Evolutionary conservation across 2,329 filamentous ascomycete species (phyloP).

Genomic region (Myrmaecium sp.): DNA sequence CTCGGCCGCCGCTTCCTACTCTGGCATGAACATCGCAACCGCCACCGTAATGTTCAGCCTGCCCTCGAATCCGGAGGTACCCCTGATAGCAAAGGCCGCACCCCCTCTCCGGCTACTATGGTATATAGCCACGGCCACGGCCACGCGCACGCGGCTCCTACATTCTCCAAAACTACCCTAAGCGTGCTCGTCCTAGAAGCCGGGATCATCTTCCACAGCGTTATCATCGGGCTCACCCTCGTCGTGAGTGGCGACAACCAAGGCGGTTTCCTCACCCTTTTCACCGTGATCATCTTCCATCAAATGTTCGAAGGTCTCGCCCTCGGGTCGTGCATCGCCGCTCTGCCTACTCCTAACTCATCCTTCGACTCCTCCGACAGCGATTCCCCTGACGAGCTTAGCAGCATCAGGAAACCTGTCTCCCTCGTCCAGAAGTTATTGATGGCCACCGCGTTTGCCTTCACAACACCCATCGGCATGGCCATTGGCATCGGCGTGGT

Average conservation of each 20-base stretch:
- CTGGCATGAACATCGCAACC: slow-evolving; percentile 8
- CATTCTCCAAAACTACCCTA: slow-evolving; percentile 23
- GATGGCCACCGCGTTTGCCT: slow-evolving; percentile 46
- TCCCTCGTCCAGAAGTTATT: slow-evolving; percentile 34
- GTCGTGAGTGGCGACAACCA: slow-evolving; percentile 34
- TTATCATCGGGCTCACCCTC: slow-evolving; percentile 48
- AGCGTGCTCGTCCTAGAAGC: slow-evolving; percentile 54
- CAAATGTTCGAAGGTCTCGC: slow-evolving; percentile 66
- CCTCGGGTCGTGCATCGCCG: slow-evolving; percentile 53
- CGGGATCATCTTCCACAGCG: slow-evolving; percentile 59
- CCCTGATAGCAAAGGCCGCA: neutral
- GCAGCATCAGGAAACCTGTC: slow-evolving; percentile 7
- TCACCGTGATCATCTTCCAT: slow-evolving; percentile 56
- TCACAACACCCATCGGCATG: slow-evolving; percentile 66
- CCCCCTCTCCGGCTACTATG: slow-evolving; percentile 3
- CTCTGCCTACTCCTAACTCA: slow-evolving; percentile 31
- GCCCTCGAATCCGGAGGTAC: neutral
- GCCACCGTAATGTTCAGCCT: neutral
- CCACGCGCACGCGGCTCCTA: slow-evolving; percentile 12
- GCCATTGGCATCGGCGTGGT: slow-evolving; percentile 61
- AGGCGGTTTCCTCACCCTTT: slow-evolving; percentile 35
- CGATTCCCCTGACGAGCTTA: neutral
- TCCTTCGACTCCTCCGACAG: neutral
- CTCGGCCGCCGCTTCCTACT: slow-evolving; percentile 41
- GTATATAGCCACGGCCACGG: slow-evolving; percentile 10